Evolutionary conservation across 371 early-diverging fungal genomes (phyloP).

Genomic region (Saksenaea vasiformis): DNA sequence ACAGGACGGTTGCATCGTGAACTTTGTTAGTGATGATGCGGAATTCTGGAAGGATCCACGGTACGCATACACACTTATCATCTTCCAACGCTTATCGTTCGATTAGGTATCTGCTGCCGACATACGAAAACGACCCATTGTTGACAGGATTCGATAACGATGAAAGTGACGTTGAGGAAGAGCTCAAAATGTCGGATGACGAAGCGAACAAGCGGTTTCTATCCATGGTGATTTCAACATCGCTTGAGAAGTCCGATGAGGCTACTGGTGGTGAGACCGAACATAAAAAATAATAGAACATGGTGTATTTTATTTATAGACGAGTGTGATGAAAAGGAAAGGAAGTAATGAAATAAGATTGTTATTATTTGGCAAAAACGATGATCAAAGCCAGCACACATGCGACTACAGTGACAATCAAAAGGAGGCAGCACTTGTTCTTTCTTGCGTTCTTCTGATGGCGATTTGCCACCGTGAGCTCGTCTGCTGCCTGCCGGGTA

Average conservation of each 20-base stretch:
- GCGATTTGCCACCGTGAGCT: constrained; percentile 78
- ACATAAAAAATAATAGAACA: background rate
- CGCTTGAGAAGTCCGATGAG: constrained; percentile 20
- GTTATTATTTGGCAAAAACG: constrained; percentile 53
- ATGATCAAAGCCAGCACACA: constrained; percentile 53
- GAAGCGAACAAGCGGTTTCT: constrained; percentile 41
- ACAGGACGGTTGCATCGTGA: constrained; percentile 46
- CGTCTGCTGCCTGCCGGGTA: constrained; percentile 77
- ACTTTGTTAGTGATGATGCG: constrained; percentile 52
- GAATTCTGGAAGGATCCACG: constrained; percentile 79
- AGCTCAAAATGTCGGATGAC: constrained; percentile 25
- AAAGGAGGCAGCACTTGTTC: constrained; percentile 78
- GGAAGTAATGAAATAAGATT: background rate
- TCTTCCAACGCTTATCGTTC: background rate
- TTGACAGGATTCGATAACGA: constrained; percentile 74
- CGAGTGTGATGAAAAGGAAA: background rate
- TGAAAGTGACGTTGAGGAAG: constrained; percentile 53
- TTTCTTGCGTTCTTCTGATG: constrained; percentile 82
- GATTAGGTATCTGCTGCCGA: constrained; percentile 70
- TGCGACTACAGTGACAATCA: constrained; percentile 70
- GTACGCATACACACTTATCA: constrained; percentile 22
- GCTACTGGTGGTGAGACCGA: background rate
- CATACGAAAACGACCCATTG: constrained; percentile 86
- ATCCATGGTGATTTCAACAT: constrained; percentile 24
- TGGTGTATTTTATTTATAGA: background rate